These are phyloP conservation scores for Ogataea angusta DNA, from an alignment of 805 yeast genomes.

Conservation along the genomic window DNA sequence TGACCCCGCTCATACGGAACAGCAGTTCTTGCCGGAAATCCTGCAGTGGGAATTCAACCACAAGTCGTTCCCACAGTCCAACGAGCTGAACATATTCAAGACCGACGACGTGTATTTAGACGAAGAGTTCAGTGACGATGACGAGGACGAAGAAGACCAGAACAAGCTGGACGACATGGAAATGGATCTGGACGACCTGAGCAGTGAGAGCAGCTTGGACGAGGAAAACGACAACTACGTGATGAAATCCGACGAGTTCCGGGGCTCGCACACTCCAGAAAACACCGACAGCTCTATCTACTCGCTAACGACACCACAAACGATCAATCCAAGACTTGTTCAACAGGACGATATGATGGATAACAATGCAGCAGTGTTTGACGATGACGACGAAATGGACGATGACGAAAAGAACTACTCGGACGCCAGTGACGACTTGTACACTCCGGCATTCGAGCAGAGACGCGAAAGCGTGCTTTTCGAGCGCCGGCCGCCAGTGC, in stretches of 20 bases:
- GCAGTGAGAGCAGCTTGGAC: constrained; percentile 26
- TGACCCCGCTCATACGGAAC: constrained; percentile 24
- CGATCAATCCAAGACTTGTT: constrained; percentile 25
- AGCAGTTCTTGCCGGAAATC: constrained; percentile 27
- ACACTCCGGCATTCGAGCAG: constrained; percentile 31
- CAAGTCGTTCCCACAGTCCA: constrained; percentile 31
- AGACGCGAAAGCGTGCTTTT: constrained; percentile 26
- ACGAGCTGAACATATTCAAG: constrained; percentile 33
- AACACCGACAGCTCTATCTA: constrained; percentile 27
- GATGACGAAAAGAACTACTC: constrained; percentile 21
- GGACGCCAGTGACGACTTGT: constrained; percentile 27
- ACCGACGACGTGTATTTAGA: constrained; percentile 29
- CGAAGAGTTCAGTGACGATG: constrained; percentile 32
- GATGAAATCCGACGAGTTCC: constrained; percentile 14
- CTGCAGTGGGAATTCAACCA: constrained; percentile 26
- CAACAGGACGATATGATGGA: constrained; percentile 15
- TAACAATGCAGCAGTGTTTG: constrained; percentile 15
- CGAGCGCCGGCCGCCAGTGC: constrained; percentile 18
- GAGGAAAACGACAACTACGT: constrained; percentile 24
- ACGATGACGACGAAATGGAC: constrained; percentile 19
- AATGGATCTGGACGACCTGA: constrained; percentile 31
- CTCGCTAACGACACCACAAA: constrained; percentile 28
- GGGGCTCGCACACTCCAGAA: constrained; percentile 17
- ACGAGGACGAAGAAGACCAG: constrained; percentile 30
- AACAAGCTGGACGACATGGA: constrained; percentile 31